Conservation (phyloP, 2,329 filamentous ascomycete genomes). For the Aspergillus arachidicola region DNA sequence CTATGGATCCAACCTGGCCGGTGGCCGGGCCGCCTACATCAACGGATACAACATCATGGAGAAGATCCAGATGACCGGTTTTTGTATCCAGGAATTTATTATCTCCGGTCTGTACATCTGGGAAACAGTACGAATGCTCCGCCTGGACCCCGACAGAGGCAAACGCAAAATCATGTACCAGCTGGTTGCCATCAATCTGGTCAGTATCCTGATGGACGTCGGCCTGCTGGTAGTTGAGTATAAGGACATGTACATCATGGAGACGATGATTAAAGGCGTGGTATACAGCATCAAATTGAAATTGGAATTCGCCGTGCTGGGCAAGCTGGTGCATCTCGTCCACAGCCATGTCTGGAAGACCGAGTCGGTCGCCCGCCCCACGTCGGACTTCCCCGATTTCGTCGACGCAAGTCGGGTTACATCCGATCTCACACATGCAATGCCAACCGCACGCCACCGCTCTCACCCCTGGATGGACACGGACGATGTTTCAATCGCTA, state of each 20-base stretch:
- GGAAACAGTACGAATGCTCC: slow-evolving; percentile 56
- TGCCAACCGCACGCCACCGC: slow-evolving; percentile 24
- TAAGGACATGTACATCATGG: slow-evolving; percentile 48
- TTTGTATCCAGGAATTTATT: slow-evolving; percentile 59
- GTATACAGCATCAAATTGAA: slow-evolving; percentile 55
- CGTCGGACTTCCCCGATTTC: slow-evolving; percentile 44
- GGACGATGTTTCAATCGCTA: slow-evolving; percentile 41
- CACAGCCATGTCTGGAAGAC: slow-evolving; percentile 42
- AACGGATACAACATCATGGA: slow-evolving; percentile 52
- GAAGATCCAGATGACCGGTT: slow-evolving; percentile 59
- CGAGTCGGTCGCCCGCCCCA: slow-evolving; percentile 27
- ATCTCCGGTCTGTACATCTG: slow-evolving; percentile 58
- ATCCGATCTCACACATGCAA: slow-evolving; percentile 44
- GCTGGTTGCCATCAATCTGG: slow-evolving; percentile 52
- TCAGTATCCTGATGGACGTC: slow-evolving; percentile 52
- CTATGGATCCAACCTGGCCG: slow-evolving; percentile 45
- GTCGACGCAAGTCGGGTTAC: slow-evolving; percentile 48
- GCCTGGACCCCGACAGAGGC: slow-evolving; percentile 44
- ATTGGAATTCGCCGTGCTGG: slow-evolving; percentile 53
- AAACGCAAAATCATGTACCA: slow-evolving; percentile 53
- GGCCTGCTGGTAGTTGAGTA: slow-evolving; percentile 48
- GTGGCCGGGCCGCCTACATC: slow-evolving; percentile 26
- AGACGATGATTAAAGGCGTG: slow-evolving; percentile 51
- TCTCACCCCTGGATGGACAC: slow-evolving; percentile 37
- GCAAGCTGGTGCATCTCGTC: slow-evolving; percentile 48